Percentiles rank a stretch among this genome's conserved stretches.
phyloP scores from a whole-genome alignment of 176 grass and related monocot genomes.

The Oryza australiensis region DNA sequence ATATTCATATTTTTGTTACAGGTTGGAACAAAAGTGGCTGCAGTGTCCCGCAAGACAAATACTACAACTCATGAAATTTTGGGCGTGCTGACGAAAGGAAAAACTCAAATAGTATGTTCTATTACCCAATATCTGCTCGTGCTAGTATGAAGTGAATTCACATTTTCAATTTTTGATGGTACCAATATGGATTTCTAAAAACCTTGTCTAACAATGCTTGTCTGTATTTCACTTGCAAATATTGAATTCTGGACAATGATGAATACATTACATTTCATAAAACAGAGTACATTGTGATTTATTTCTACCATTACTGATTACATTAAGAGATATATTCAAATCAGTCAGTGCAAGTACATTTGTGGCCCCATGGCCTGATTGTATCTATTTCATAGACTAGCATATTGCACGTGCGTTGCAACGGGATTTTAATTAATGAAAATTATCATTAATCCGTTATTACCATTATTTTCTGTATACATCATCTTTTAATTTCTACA shows the following conservation, averaged over 20 bases:
- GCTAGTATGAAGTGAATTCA: conserved; percentile 6
- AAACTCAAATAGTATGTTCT: conserved; percentile 89
- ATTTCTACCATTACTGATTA: not conserved
- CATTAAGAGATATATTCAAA: not conserved
- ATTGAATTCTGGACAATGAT: conserved; percentile 26
- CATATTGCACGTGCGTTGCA: too few species aligned
- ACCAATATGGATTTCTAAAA: not conserved
- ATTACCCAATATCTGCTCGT: conserved; percentile 1
- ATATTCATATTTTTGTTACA: conserved; percentile 36
- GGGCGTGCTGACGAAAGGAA: conserved; percentile 90
- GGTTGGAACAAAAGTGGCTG: conserved; percentile 92
- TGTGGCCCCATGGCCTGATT: conserved; percentile 13
- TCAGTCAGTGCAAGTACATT: not conserved
- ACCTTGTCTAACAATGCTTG: not conserved
- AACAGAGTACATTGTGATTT: conserved; percentile 6
- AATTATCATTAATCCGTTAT: too few species aligned
- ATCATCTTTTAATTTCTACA: too few species aligned
- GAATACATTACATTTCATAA: not conserved
- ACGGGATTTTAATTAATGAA: too few species aligned
- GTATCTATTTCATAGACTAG: not conserved
- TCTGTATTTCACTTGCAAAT: not conserved
- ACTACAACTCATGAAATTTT: conserved; percentile 95
- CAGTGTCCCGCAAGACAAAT: conserved; percentile 97
- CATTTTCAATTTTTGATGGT: conserved; percentile 18
- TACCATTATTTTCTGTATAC: too few species aligned